Evolutionary conservation across 2,329 filamentous ascomycete species (phyloP).

Genomic region (Westerdykella aurantiaca): DNA sequence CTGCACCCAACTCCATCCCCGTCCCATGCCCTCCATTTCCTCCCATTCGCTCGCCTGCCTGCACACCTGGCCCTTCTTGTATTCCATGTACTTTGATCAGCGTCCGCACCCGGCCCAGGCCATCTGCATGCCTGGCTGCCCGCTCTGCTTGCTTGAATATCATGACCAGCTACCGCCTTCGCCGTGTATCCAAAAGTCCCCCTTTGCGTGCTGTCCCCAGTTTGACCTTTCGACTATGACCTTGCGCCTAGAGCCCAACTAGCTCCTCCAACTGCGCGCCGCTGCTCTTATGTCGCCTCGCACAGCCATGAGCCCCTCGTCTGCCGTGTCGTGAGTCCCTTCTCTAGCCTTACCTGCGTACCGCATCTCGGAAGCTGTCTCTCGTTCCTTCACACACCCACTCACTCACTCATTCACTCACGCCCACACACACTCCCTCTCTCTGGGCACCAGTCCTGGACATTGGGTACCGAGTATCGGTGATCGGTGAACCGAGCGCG

Average conservation of each 20-base stretch:
- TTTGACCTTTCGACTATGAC: slow-evolving; percentile 31
- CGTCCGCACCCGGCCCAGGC: slow-evolving; percentile 26
- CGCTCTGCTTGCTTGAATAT: slow-evolving; percentile 30
- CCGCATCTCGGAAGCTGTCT: slow-evolving; percentile 7
- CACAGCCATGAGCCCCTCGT: slow-evolving; percentile 15
- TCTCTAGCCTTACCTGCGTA: slow-evolving; percentile 13
- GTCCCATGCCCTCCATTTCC: slow-evolving; percentile 16
- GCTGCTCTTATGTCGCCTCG: slow-evolving; percentile 10
- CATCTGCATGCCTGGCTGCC: slow-evolving; percentile 7
- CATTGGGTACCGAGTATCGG: not conserved
- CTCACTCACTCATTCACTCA: slow-evolving; percentile 1
- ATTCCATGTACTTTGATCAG: slow-evolving; percentile 38
- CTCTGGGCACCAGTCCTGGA: not conserved
- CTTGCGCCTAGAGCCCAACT: slow-evolving; percentile 21
- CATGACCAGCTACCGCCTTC: slow-evolving; percentile 35
- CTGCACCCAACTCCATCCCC: slow-evolving; percentile 24
- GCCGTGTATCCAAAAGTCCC: slow-evolving; percentile 20
- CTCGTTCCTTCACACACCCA: not conserved
- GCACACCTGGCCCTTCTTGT: slow-evolving; percentile 35
- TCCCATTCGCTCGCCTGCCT: slow-evolving; percentile 32
- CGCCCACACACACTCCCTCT: not conserved
- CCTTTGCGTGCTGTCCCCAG: slow-evolving; percentile 26
- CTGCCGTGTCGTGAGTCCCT: slow-evolving; percentile 37
- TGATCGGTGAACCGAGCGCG: not conserved
- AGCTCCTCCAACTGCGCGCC: slow-evolving; percentile 7